These are phyloP conservation scores for Rugonectria rugulosa DNA, from an alignment of 2,329 filamentous ascomycete species.

Conservation along the genomic window DNA sequence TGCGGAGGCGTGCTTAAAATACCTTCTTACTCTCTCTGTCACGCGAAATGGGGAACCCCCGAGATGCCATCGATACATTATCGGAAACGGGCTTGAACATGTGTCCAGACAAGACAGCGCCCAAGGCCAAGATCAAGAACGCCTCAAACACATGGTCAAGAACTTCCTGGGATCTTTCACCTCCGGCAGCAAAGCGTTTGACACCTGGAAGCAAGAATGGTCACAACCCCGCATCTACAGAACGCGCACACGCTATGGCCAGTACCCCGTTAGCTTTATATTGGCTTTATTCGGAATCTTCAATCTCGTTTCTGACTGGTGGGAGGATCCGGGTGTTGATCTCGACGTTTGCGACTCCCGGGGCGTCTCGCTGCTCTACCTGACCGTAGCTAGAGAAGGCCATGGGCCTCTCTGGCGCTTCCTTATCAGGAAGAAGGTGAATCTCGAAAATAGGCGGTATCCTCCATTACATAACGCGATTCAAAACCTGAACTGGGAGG, in stretches of 20 bases:
- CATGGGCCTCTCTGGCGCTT: background rate
- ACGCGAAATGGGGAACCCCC: too few species aligned
- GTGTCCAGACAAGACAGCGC: background rate
- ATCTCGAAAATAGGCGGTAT: background rate
- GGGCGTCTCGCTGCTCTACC: background rate
- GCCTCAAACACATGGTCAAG: background rate
- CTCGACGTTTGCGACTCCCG: background rate
- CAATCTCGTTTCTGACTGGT: background rate
- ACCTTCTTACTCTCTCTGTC: too few species aligned
- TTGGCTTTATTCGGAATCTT: background rate
- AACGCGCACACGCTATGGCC: too few species aligned
- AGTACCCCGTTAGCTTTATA: too few species aligned
- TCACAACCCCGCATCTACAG: too few species aligned
- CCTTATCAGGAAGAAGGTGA: background rate
- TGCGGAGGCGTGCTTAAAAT: conserved; percentile 9
- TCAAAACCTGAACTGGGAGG: background rate
- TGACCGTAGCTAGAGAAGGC: background rate
- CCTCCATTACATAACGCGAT: background rate
- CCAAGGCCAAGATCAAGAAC: background rate
- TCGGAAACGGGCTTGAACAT: background rate
- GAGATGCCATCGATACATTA: background rate
- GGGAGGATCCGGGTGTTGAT: background rate
- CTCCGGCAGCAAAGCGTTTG: background rate
- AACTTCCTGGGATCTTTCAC: background rate
- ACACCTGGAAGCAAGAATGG: background rate